Base-by-base conservation (phyloP, 129 eudicot genomes). In the Flaveria trinervia region DNA sequence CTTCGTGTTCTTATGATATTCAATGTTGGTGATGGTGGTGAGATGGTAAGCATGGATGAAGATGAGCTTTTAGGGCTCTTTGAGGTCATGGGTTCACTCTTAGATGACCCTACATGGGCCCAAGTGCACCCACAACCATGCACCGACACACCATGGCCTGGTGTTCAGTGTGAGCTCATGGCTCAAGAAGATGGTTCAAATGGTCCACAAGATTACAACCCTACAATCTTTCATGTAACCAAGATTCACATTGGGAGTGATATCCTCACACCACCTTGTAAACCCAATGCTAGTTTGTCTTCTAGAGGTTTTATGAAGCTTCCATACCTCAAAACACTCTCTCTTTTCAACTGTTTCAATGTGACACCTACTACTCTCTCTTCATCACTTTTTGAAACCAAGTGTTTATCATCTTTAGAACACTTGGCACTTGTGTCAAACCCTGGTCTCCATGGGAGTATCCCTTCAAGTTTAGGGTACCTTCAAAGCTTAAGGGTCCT, bases 91-190 rank as follows among this genome's bases (percentile, higher is more conserved):
- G 86, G 84, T 26, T 89, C 95, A 75, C 89, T 89, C 52, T 26
- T 89, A 59, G 91, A 83, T 7, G 95, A 89, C 59, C 87, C 91
- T 17, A 82, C 82, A 20, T 89, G 95, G 95, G 82, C 89, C 49
- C 86, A 89, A 60, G 70, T 72, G 80, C 91, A 89, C 81, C 95
- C 91, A 62, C 83, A 72, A 68, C 93, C 93, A 43, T 89, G 93
- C 74, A 86, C 93, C 14, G 84, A 86, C 41, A 89, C 95, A 11
- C 95, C 95, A 74, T 89, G 95, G 95, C 91, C 91, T 44, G 95
- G 95, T 72, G 82, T 89, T 13, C 89, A 86, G 41, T 89, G 95
- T 85, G 91, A 86, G 82, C 82, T 89, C 68, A 78, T 81, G 79
- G 84, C 55, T 80, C 84, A 80, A 80, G 84, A 80, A 67, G 65